These are phyloP conservation scores for Huntiella abstrusa DNA, from an alignment of 2,329 filamentous ascomycete species.

Conservation along the genomic window DNA sequence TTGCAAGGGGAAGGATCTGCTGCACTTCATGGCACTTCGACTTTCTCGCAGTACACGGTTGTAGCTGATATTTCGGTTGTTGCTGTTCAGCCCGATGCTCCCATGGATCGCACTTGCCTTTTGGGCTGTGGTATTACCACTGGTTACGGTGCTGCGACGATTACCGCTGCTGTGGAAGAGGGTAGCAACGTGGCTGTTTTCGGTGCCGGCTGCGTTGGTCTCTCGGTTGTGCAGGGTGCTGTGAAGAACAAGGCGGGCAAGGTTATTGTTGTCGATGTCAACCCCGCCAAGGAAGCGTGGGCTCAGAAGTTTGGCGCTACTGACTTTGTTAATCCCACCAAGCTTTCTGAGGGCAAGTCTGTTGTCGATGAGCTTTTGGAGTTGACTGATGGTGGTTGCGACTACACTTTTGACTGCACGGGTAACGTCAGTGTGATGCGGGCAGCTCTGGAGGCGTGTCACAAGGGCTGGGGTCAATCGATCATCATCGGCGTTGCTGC, in stretches of 20 bases:
- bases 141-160: slow-evolving; percentile 85
- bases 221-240: slow-evolving; percentile 87
- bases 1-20: slow-evolving; percentile 82
- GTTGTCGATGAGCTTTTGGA: slow-evolving; percentile 88
- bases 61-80: slow-evolving; percentile 98
- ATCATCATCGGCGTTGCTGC: slow-evolving; percentile 96
- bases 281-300: slow-evolving; percentile 84
- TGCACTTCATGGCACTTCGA: slow-evolving; percentile 99
- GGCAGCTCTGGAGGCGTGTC: slow-evolving; percentile 86
- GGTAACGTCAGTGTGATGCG: slow-evolving; percentile 95
- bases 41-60: slow-evolving; percentile 97
- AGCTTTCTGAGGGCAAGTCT: slow-evolving; percentile 50
- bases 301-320: slow-evolving; percentile 87
- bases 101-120: slow-evolving; percentile 90
- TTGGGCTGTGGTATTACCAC: slow-evolving; percentile 97
- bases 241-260: slow-evolving; percentile 62
- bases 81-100: slow-evolving; percentile 71
- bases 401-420: slow-evolving; percentile 99
- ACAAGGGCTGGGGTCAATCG: slow-evolving; percentile 98
- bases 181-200: slow-evolving; percentile 84
- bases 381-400: slow-evolving; percentile 93
- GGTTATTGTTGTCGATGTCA: slow-evolving; percentile 61
- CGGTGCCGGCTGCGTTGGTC: slow-evolving; percentile 85
- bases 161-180: slow-evolving; percentile 81
- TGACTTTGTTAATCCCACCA: slow-evolving; percentile 84